phyloP scores from a whole-genome alignment of 257 asterid genomes.

The Cynanchum wilfordii region DNA sequence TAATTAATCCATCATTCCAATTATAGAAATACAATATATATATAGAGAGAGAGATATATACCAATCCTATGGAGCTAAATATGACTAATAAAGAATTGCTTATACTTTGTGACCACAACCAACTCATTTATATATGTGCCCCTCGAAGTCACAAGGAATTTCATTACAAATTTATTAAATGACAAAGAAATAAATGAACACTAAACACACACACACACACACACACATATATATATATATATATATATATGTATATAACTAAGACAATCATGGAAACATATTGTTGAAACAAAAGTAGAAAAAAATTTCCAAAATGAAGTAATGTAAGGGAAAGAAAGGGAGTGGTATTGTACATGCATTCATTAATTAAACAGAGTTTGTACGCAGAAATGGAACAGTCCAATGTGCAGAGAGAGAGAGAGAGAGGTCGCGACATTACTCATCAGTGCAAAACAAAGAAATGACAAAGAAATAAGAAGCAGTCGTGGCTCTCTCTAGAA shows the following conservation, averaged over 20 bases:
- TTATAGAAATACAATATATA: neutral
- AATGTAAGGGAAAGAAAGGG: neutral
- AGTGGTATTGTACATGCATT: neutral
- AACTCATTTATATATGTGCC: constrained; percentile 2
- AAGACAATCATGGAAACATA: neutral
- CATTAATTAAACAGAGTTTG: constrained; percentile 4
- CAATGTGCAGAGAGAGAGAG: constrained; percentile 15
- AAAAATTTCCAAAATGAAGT: neutral
- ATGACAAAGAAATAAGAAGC: constrained; percentile 17
- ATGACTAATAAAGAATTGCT: neutral
- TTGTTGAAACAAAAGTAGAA: neutral
- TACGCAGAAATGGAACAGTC: constrained; percentile 21
- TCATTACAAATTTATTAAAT: constrained; percentile 6
- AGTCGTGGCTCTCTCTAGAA: constrained; percentile 26
- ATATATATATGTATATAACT: neutral
- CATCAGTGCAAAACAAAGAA: constrained; percentile 17
- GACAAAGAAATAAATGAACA: constrained; percentile 5
- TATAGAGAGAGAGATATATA: neutral
- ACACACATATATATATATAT: too few relatives aligned
- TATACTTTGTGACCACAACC: constrained; percentile 4
- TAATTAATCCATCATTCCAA: neutral
- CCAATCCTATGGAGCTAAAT: neutral
- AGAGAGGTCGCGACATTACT: constrained; percentile 9
- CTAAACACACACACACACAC: neutral
- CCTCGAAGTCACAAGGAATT: constrained; percentile 7